Evolutionary conservation across 768 basidiomycete genomes (phyloP).

Genomic region (Sarcodon sp.): DNA sequence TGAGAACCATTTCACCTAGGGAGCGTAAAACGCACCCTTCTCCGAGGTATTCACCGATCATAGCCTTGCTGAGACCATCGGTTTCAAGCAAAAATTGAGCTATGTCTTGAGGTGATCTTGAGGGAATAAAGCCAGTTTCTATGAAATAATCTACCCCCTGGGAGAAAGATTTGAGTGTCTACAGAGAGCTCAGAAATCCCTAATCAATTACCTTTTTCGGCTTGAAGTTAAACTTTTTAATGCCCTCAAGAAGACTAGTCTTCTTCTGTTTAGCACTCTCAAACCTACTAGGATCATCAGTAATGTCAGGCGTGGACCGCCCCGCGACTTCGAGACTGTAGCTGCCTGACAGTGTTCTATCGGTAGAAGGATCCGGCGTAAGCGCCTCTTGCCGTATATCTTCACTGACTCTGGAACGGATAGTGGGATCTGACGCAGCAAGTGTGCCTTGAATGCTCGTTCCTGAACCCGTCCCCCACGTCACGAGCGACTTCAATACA

Average conservation of each 20-base stretch:
- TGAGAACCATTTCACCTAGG: neutral
- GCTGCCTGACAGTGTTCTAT: constrained; percentile 30
- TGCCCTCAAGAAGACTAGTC: constrained; percentile 86
- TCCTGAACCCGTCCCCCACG: constrained; percentile 64
- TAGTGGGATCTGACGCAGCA: constrained; percentile 27
- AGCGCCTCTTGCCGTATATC: constrained; percentile 38
- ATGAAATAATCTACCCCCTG: constrained; percentile 86
- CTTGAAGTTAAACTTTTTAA: constrained; percentile 97
- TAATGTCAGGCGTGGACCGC: constrained; percentile 62
- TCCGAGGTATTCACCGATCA: constrained; percentile 97
- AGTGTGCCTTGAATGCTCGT: constrained; percentile 21
- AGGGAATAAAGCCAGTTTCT: constrained; percentile 78
- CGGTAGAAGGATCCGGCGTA: constrained; percentile 43
- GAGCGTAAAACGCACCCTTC: constrained; percentile 62
- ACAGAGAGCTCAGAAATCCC: neutral
- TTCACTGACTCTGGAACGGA: constrained; percentile 36
- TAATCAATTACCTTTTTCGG: constrained; percentile 63
- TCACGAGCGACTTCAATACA: constrained; percentile 79
- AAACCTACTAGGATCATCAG: constrained; percentile 87
- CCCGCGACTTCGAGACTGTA: constrained; percentile 41
- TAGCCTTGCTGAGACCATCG: constrained; percentile 88
- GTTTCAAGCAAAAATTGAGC: constrained; percentile 78
- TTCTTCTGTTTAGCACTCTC: constrained; percentile 96
- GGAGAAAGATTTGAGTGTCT: neutral
- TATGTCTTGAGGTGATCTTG: constrained; percentile 59